Percentiles rank a stretch among this genome's conserved stretches.
Evolutionary conservation across 2,329 filamentous ascomycete genomes (phyloP).

Genomic region (Fusarium solani-melongenae): DNA sequence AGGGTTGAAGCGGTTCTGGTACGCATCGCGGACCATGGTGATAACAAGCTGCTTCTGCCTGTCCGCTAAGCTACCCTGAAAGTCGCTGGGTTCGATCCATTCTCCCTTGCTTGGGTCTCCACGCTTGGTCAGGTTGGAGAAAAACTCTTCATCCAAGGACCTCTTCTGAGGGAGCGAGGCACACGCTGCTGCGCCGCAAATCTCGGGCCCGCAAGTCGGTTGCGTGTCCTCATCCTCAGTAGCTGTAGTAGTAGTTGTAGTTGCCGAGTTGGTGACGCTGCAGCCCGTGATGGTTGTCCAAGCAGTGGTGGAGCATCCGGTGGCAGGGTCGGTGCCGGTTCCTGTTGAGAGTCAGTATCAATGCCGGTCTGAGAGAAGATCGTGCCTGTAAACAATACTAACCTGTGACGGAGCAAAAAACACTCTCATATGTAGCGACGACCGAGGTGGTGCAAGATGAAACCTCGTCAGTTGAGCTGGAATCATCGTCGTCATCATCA

Average conservation of each 20-base stretch:
- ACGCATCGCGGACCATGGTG: background rate
- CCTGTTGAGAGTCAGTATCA: background rate
- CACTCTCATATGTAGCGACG: background rate
- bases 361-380: too few species aligned
- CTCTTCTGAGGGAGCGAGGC: background rate
- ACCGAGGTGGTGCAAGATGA: background rate
- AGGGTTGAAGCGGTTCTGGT: background rate
- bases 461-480: background rate
- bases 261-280: background rate
- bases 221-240: background rate
- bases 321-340: background rate
- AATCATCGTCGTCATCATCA: background rate
- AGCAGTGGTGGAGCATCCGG: background rate
- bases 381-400: too few species aligned
- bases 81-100: background rate
- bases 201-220: background rate
- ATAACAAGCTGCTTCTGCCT: background rate
- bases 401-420: background rate
- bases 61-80: background rate
- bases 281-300: background rate
- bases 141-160: background rate
- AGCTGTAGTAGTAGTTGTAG: background rate
- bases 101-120: background rate
- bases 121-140: background rate
- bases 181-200: background rate